Evolutionary conservation across 2,329 filamentous ascomycete species (phyloP), one percentile per base, ranked within the genome.

Genomic region (Fusarium sp.): DNA sequence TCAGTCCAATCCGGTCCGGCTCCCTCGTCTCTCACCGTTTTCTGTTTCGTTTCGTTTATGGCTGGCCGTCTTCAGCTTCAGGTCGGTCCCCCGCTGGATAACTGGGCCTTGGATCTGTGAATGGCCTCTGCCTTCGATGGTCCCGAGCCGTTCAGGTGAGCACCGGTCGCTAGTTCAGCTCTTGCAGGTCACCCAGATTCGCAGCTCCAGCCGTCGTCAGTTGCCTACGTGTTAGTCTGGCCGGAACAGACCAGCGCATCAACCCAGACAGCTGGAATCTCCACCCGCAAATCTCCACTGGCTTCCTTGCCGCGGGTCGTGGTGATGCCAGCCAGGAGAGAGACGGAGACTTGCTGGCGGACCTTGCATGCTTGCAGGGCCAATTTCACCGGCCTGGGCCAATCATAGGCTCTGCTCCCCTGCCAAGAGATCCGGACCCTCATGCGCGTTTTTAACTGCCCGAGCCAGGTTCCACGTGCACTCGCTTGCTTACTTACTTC

Each of bases 351-450:
- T 48, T 69, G 30, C 46, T 68, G 30, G 47, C 51, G 62, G 64
- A 68, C 54, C 63, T 62, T 64, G 40, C 63, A 65, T 65, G 15
- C 31, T 30, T 51, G 31, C 16, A 18, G 27, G 41, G 36, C 41
- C 46, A 71, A 71, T 68, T 69, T 61, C 53, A 53, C 55, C 34
- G 28, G 34, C 36, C 27, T n/a, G 18, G 15, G 50, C 71, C 66
- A 73, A 72, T 71, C 12, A 48, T 7, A 40, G 13, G 5, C 18
- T 8, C 9, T 46, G 7, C 6, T 62, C 64, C 72, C 71, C 72
- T 74, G 72, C 70, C 70, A 74, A 75, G 72, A 62, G 34, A 60
- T 60, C 47, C 50, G 15, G 50, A 11, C 31, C 43, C 40, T 59
- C 37, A 57, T 57, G 30, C 12, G 34, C 48, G 27, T 41, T 15